These are phyloP conservation scores for Tetradesmus obliquus DNA, from an alignment of 139 green algal genomes.

Conservation along the genomic window DNA sequence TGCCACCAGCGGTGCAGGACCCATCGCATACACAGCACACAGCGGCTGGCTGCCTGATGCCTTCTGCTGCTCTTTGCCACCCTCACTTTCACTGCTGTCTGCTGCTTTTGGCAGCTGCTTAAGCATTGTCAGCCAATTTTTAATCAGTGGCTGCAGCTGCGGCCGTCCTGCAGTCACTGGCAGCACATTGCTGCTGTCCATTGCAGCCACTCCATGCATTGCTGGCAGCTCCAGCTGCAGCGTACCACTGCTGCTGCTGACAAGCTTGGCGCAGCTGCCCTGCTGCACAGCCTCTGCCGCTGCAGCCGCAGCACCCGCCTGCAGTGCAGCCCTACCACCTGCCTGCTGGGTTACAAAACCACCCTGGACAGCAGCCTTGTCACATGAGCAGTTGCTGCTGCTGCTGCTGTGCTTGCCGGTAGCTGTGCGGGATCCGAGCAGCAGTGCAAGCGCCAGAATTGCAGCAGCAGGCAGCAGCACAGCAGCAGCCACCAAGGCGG, in stretches of 20 bases:
- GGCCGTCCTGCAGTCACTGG: neutral
- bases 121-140: neutral
- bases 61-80: neutral
- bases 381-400: neutral
- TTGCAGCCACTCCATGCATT: neutral
- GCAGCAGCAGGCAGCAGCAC: neutral
- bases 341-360: neutral
- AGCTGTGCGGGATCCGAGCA: neutral
- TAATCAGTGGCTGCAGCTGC: neutral
- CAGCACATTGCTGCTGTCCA: neutral
- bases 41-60: neutral
- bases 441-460: neutral
- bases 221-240: neutral
- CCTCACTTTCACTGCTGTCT: neutral
- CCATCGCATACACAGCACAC: conserved; percentile 19
- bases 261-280: neutral
- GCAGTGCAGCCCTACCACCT: neutral
- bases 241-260: neutral
- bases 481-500: neutral
- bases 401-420: too few species aligned
- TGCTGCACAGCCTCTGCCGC: neutral
- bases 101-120: neutral
- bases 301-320: neutral
- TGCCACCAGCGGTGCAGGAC: neutral
- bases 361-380: neutral